Base-by-base conservation (phyloP, 202 grass and related monocot species). In the Zoysia matrella region DNA sequence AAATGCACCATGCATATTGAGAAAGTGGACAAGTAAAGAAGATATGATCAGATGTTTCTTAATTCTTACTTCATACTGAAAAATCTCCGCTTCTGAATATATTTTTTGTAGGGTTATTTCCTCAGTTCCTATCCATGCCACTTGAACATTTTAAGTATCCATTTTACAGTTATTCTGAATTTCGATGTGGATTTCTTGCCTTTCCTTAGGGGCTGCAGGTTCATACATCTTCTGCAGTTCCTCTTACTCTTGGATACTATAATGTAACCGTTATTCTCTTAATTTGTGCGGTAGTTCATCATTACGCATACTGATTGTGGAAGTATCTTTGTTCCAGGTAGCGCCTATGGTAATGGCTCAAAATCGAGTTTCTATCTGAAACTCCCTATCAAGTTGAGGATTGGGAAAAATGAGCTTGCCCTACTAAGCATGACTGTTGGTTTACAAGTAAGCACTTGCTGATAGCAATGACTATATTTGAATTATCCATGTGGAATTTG, bases 371-470 rank as follows among this genome's bases (percentile, higher is more conserved):
- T 98, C 83, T 87, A 22, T 61, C 67, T 87, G 86, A 47, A 82
- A 65, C 80, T 85, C 51, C 81, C 91, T 40, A 60, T 94, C 51
- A 88, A 78, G 15, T 48, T 98, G 67, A 92, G 75, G 73, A 15
- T 87, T 10, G 96, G 92, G 18, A 88, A 82, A 62, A 98, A 95
- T 73, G 87, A 98, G 57, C 88, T 98, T 81, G 89, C 96, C 60
- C 83, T 98, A 49, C 73, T 98, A 36, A 90, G 91, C 83, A 93
- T 98, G 96, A 98, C 96, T 43, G 82, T 95, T 75, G 96, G 96
- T 60, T 90, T 98, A 79, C 89, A 90, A 90, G 96, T 98, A 92
- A 93, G 90, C 1, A 15, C 67, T 77, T 79, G 62, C 44, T 55
- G 42, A 41, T 50, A n/a, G 4, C 75, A 18, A 63, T 39, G 4